Evolutionary conservation across 2,329 filamentous ascomycete species (phyloP).

Genomic region (Aspergillus tubingensis): DNA sequence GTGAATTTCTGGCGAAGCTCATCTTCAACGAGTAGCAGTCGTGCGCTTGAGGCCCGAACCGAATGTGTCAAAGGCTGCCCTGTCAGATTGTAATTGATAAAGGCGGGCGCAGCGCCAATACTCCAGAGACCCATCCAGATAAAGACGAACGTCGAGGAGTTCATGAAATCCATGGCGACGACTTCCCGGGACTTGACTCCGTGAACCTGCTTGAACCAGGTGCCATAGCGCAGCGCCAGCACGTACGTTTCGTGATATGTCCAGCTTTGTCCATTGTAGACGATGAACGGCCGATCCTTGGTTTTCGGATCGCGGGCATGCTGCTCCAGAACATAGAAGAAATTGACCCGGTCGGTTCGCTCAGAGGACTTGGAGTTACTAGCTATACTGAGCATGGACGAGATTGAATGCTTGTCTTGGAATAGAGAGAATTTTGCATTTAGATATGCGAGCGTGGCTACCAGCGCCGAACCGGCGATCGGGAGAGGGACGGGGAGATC

Average conservation of each 20-base stretch:
- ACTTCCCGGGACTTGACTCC: constrained; percentile 70
- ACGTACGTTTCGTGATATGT: constrained; percentile 78
- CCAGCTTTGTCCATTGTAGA: constrained; percentile 68
- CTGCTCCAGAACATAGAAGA: constrained; percentile 75
- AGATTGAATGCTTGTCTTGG: constrained; percentile 67
- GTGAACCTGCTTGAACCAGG: constrained; percentile 68
- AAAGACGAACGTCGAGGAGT: constrained; percentile 76
- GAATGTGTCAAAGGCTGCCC: constrained; percentile 74
- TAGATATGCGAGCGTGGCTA: constrained; percentile 72
- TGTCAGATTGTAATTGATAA: constrained; percentile 83
- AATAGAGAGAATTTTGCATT: constrained; percentile 69
- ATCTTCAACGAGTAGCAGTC: constrained; percentile 70
- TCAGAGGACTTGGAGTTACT: constrained; percentile 52
- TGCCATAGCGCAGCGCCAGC: constrained; percentile 68
- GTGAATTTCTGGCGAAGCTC: constrained; percentile 57
- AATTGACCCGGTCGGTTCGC: constrained; percentile 63
- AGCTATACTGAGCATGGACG: constrained; percentile 52
- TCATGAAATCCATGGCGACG: constrained; percentile 79
- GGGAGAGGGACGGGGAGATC: constrained; percentile 43
- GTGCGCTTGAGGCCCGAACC: constrained; percentile 66
- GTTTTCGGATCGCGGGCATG: constrained; percentile 61
- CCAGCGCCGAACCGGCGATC: constrained; percentile 60
- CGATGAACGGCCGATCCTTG: constrained; percentile 57
- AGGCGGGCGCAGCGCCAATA: constrained; percentile 78
- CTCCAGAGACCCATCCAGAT: constrained; percentile 77